These are phyloP conservation scores for Coemansia erecta DNA, from an alignment of 192 early-diverging fungal genomes.

Conservation along the genomic window DNA sequence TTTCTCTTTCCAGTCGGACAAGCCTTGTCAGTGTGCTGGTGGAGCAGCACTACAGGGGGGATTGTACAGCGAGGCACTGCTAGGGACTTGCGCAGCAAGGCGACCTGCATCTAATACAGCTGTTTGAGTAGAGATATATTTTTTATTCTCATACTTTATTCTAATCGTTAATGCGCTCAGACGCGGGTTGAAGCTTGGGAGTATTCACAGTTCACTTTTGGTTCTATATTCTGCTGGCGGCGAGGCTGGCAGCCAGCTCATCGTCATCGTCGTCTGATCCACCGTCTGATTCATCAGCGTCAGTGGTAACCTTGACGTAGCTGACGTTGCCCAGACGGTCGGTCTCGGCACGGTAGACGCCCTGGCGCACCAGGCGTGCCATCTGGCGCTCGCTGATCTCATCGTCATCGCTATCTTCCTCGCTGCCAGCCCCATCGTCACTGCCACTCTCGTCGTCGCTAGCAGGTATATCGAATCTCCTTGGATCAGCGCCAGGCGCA, in stretches of 20 bases:
- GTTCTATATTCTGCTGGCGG: background rate
- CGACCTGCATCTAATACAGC: too few relatives aligned
- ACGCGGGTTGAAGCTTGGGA: too few relatives aligned
- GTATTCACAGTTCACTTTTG: too few relatives aligned
- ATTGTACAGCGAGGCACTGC: too few relatives aligned
- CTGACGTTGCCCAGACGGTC: constrained; percentile 44
- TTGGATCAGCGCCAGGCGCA: background rate
- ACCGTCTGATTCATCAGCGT: background rate
- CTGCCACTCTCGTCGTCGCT: background rate
- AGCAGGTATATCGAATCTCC: background rate
- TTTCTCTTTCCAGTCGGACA: background rate
- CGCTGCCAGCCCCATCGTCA: constrained; percentile 21
- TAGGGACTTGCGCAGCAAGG: too few relatives aligned
- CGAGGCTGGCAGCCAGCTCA: constrained; percentile 10
- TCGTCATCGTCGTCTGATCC: background rate
- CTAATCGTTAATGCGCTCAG: too few relatives aligned
- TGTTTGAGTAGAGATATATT: too few relatives aligned
- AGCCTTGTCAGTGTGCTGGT: too few relatives aligned
- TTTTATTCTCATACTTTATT: background rate
- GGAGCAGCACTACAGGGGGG: too few relatives aligned
- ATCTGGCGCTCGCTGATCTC: constrained; percentile 24
- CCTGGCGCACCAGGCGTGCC: constrained; percentile 39
- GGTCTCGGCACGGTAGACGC: constrained; percentile 24
- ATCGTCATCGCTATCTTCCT: constrained; percentile 10
- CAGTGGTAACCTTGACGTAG: constrained; percentile 17